phyloP scores from a whole-genome alignment of 768 basidiomycete genomes.

The Suillus plorans region DNA sequence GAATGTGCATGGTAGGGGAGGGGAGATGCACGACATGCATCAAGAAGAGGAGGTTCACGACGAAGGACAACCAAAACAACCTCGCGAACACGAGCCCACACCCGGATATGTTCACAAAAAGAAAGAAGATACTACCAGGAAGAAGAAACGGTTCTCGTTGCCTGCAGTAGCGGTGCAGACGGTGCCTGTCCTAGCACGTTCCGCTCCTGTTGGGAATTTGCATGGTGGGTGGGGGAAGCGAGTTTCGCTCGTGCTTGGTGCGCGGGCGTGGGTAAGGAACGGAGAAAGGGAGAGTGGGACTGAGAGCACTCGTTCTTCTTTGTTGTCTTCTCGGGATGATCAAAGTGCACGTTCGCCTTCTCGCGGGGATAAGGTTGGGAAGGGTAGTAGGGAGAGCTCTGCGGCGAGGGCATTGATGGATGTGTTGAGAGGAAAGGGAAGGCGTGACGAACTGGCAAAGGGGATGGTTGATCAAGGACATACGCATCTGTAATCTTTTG shows the following conservation, averaged over 20 bases:
- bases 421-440: conserved; percentile 19
- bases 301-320: background rate
- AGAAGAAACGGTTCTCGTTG: conserved; percentile 70
- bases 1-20: background rate
- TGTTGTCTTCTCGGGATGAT: background rate
- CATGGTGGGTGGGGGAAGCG: conserved; percentile 35
- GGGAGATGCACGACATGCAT: background rate
- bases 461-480: background rate
- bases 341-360: background rate
- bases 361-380: conserved; percentile 15
- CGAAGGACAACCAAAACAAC: background rate
- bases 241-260: conserved; percentile 60
- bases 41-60: background rate
- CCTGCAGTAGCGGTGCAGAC: conserved; percentile 78
- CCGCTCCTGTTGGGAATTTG: conserved; percentile 27
- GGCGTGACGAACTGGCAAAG: background rate
- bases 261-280: conserved; percentile 24
- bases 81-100: background rate
- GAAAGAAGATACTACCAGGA: conserved; percentile 60
- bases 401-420: conserved; percentile 32
- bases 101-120: background rate
- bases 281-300: conserved; percentile 20
- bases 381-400: conserved; percentile 25
- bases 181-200: conserved; percentile 65
- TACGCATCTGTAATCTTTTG: background rate